These are phyloP conservation scores for Fusarium sp. DNA, from an alignment of 2,329 filamentous ascomycete species.

Conservation along the genomic window DNA sequence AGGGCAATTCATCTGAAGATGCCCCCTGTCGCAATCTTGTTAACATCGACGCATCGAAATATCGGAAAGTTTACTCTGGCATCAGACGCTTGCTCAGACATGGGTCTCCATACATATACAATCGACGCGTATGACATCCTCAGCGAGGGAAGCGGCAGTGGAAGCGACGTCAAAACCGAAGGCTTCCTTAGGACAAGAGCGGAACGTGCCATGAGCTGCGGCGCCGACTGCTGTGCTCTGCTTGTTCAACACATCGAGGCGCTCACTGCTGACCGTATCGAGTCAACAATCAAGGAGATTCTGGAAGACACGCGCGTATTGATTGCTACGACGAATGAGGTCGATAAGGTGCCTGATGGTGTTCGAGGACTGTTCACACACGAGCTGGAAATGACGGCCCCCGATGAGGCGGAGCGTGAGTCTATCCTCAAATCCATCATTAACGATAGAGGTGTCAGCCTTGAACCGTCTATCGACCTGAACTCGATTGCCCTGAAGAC, in stretches of 20 bases:
- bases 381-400: slow-evolving; percentile 92
- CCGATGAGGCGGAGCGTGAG: slow-evolving; percentile 93
- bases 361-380: slow-evolving; percentile 94
- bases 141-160: slow-evolving; percentile 86
- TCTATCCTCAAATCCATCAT: slow-evolving; percentile 86
- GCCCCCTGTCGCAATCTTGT: slow-evolving; percentile 87
- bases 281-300: slow-evolving; percentile 86
- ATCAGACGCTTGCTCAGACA: slow-evolving; percentile 83
- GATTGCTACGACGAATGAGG: slow-evolving; percentile 93
- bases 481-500: slow-evolving; percentile 92
- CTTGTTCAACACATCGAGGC: slow-evolving; percentile 93
- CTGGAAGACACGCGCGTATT: slow-evolving; percentile 85
- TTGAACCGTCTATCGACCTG: slow-evolving; percentile 88
- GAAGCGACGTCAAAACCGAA: slow-evolving; percentile 94
- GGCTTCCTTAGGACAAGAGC: slow-evolving; percentile 89
- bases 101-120: slow-evolving; percentile 89
- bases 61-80: slow-evolving; percentile 93
- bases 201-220: slow-evolving; percentile 90
- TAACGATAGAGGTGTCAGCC: slow-evolving; percentile 79
- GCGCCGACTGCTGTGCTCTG: slow-evolving; percentile 84
- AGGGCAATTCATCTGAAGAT: slow-evolving; percentile 89
- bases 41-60: slow-evolving; percentile 92
- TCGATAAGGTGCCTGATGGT: slow-evolving; percentile 93
- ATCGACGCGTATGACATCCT: slow-evolving; percentile 95
- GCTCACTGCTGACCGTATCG: slow-evolving; percentile 91